A percentile compares a stretch with the other conserved stretches of the same genome.
These are phyloP conservation scores for Plasmopara halstedii DNA, from an alignment of 352 stramenopile species.

Conservation along the genomic window DNA sequence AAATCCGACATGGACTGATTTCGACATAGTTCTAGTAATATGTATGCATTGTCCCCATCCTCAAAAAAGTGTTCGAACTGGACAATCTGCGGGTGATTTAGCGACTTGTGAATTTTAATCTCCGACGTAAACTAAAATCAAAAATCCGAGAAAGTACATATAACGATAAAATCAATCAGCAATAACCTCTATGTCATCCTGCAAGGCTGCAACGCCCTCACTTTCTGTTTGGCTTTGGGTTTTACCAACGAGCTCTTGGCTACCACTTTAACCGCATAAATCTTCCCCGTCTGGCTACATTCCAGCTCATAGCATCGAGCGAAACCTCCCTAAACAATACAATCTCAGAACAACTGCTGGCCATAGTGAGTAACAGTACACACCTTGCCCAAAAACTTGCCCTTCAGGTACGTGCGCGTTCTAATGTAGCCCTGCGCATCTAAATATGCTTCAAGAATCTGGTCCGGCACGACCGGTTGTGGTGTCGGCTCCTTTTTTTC, in stretches of 20 bases:
- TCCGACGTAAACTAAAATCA: conserved; percentile 84
- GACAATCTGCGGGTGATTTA: conserved; percentile 93
- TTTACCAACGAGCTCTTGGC: conserved; percentile 97
- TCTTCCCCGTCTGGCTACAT: conserved; percentile 86
- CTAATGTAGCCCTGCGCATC: conserved; percentile 46
- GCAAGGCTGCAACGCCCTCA: conserved; percentile 24
- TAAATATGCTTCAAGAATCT: conserved; percentile 61
- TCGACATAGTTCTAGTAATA: conserved; percentile 95
- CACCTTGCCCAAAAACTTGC: conserved; percentile 92
- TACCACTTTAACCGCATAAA: conserved; percentile 97
- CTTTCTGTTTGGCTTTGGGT: conserved; percentile 93
- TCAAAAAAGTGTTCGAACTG: conserved; percentile 99
- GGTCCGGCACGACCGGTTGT: conserved; percentile 38
- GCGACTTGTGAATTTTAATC: conserved; percentile 97
- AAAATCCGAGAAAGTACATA: conserved; percentile 38
- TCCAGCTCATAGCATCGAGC: conserved; percentile 96
- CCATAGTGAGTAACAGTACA: neutral
- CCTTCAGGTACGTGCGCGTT: conserved; percentile 83
- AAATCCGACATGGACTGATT: conserved; percentile 96
- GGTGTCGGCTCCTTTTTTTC: conserved; percentile 31
- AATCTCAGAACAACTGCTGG: conserved; percentile 1
- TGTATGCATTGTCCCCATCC: conserved; percentile 95
- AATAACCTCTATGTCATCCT: neutral
- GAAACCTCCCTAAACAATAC: conserved; percentile 87
- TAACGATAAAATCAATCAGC: conserved; percentile 9